These are phyloP conservation scores for Colletotrichum lupini DNA, from an alignment of 2,329 filamentous ascomycete species.

Conservation along the genomic window DNA sequence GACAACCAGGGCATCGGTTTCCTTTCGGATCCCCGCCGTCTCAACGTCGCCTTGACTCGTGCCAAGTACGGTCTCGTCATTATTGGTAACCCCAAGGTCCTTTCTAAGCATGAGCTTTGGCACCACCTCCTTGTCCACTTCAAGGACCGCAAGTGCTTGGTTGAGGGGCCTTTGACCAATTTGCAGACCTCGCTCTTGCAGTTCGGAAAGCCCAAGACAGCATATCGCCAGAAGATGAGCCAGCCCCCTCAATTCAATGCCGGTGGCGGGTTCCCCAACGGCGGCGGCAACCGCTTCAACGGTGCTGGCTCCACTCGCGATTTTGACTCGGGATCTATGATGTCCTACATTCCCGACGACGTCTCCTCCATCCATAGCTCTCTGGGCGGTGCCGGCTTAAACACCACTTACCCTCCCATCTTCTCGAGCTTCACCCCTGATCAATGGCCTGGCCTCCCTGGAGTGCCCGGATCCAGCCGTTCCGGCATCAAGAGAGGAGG, in stretches of 20 bases:
- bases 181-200: slow-evolving; percentile 95
- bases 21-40: slow-evolving; percentile 94
- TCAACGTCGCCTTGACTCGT: slow-evolving; percentile 96
- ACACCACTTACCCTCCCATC: slow-evolving; percentile 90
- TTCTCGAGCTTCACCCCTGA: slow-evolving; percentile 93
- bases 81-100: slow-evolving; percentile 95
- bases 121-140: slow-evolving; percentile 95
- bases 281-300: slow-evolving; percentile 39
- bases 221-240: slow-evolving; percentile 86
- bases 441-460: slow-evolving; percentile 85
- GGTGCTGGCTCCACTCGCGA: slow-evolving; percentile 54
- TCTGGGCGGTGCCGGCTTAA: slow-evolving; percentile 84
- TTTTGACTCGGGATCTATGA: slow-evolving; percentile 85
- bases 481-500: slow-evolving; percentile 74
- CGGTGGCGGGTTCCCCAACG: slow-evolving; percentile 44
- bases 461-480: slow-evolving; percentile 69
- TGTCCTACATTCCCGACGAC: slow-evolving; percentile 97
- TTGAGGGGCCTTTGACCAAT: slow-evolving; percentile 94
- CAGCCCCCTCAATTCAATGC: slow-evolving; percentile 77
- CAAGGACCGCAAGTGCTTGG: slow-evolving; percentile 95
- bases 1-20: slow-evolving; percentile 99
- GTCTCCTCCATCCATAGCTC: slow-evolving; percentile 96
- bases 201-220: slow-evolving; percentile 93
- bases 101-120: slow-evolving; percentile 98
- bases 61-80: slow-evolving; percentile 98